A percentile compares a stretch with the other conserved stretches of the same genome.
phyloP scores from a whole-genome alignment of 1,284 basidiomycete species.

The Ustilago xerochloae region DNA sequence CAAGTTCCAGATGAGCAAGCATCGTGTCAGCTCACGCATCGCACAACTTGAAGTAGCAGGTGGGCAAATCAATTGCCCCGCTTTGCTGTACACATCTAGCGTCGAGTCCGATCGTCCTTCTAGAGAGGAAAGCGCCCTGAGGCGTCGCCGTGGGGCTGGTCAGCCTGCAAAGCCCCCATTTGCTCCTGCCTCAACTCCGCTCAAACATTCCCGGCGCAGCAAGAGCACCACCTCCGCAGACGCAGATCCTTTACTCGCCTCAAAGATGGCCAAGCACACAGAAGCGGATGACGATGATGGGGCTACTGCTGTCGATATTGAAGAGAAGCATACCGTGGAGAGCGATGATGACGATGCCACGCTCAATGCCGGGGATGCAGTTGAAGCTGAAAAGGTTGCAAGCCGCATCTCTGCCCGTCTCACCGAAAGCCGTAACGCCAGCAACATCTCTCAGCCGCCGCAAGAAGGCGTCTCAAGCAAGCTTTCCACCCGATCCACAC shows the following conservation, averaged over 20 bases:
- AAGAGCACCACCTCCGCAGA: neutral
- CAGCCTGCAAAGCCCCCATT: neutral
- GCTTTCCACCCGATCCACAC: slow-evolving; percentile 43
- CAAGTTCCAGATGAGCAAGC: slow-evolving; percentile 7
- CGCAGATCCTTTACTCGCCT: slow-evolving; percentile 18
- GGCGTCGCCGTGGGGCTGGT: slow-evolving; percentile 8
- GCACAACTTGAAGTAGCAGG: slow-evolving; percentile 37
- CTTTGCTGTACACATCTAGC: slow-evolving; percentile 19
- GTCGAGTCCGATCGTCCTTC: slow-evolving; percentile 2
- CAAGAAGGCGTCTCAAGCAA: slow-evolving; percentile 37
- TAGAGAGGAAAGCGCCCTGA: neutral
- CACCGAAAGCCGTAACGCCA: slow-evolving; percentile 2
- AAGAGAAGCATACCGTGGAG: slow-evolving; percentile 3
- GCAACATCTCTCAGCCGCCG: slow-evolving; percentile 17
- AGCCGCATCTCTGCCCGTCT: slow-evolving; percentile 45
- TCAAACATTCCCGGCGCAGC: neutral
- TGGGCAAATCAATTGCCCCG: slow-evolving; percentile 41
- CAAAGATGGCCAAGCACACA: neutral
- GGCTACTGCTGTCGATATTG: slow-evolving; percentile 3
- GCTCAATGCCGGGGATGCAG: slow-evolving; percentile 19
- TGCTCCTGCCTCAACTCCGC: neutral
- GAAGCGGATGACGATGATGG: slow-evolving; percentile 3
- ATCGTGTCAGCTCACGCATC: slow-evolving; percentile 8
- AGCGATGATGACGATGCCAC: slow-evolving; percentile 30
- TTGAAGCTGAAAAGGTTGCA: slow-evolving; percentile 30